A percentile compares a stretch with the other conserved stretches of the same genome.
Conservation (phyloP, 2,329 filamentous ascomycete species). For the Ophiognomonia clavigignenti-juglandacearum region DNA sequence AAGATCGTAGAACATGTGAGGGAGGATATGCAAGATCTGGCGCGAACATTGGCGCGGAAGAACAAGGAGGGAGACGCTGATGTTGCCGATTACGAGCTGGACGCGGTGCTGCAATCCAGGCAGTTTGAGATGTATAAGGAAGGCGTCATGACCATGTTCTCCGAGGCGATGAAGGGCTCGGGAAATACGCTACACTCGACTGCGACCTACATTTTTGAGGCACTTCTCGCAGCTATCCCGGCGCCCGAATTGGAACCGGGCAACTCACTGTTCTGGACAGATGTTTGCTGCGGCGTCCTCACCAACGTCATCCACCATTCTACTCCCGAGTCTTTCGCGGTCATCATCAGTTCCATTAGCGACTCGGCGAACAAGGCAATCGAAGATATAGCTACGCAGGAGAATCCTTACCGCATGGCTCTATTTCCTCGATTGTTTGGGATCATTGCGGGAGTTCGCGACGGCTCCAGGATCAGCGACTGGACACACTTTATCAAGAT, state of each 20-base stretch:
- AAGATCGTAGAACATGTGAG: conserved; percentile 69
- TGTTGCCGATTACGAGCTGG: conserved; percentile 10
- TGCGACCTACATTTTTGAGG: conserved; percentile 47
- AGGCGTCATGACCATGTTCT: conserved; percentile 87
- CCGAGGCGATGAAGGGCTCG: conserved; percentile 69
- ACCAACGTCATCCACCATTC: conserved; percentile 82
- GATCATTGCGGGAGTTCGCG: conserved; percentile 71
- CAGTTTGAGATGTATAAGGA: conserved; percentile 70
- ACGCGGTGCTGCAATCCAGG: conserved; percentile 39
- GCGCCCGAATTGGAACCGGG: conserved; percentile 44
- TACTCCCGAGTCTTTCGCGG: conserved; percentile 65
- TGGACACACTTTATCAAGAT: conserved; percentile 64
- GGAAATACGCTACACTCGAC: conserved; percentile 56
- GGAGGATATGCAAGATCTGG: conserved; percentile 54
- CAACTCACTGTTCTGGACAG: conserved; percentile 48
- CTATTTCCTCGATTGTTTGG: conserved; percentile 59
- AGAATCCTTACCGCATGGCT: conserved; percentile 36
- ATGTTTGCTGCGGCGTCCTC: conserved; percentile 70
- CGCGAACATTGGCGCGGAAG: conserved; percentile 7
- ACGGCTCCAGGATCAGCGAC: conserved; percentile 65
- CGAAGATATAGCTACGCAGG: conserved; percentile 28
- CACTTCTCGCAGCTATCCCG: conserved; percentile 47
- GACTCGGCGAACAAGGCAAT: conserved; percentile 39
- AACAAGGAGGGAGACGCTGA: not conserved
- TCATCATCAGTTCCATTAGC: conserved; percentile 59